Conservation (phyloP, 306 rosid species). For the Acacia acuminata region DNA sequence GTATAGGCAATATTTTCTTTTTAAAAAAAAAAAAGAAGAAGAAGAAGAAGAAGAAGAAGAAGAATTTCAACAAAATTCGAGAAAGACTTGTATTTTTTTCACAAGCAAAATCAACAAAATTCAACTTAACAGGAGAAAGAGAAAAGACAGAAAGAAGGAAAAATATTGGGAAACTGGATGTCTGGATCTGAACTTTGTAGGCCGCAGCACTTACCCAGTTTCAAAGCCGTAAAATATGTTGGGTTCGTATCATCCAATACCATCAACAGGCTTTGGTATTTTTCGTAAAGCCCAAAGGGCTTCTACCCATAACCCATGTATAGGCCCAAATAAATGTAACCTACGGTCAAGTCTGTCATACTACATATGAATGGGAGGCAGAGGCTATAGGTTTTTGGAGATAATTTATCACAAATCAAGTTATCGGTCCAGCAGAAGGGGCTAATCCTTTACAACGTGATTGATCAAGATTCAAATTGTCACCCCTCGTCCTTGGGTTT, state of each 20-base stretch:
- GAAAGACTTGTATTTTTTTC: no score
- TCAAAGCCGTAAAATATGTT: background rate
- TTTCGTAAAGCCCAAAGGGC: background rate
- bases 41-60: no score
- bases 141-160: background rate
- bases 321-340: background rate
- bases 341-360: background rate
- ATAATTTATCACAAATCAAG: no score
- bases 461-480: fast-evolving
- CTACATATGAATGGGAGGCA: no score
- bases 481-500: no score
- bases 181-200: background rate
- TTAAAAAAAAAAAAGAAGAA: no score
- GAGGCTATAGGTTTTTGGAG: no score
- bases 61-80: no score
- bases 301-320: background rate
- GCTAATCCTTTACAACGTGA: no score
- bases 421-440: no score
- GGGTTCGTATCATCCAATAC: background rate
- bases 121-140: background rate
- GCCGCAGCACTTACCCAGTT: background rate
- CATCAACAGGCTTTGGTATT: background rate
- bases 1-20: background rate
- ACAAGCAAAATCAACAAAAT: background rate
- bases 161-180: background rate